Conservation (phyloP, 208 protist genomes). For the Trypanosoma mega region DNA sequence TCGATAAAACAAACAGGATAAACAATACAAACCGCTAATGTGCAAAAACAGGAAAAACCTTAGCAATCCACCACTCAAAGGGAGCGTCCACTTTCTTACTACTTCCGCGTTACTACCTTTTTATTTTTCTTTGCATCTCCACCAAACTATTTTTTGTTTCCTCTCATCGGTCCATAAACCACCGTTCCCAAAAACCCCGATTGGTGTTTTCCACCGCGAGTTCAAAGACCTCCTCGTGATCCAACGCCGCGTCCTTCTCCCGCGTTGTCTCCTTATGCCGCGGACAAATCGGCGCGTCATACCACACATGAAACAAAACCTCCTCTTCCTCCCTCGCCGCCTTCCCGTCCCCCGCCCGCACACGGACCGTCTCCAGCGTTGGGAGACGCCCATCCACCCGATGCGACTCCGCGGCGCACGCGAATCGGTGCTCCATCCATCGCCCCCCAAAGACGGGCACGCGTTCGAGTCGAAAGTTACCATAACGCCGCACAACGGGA, state of each 20-base stretch:
- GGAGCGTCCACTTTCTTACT: neutral
- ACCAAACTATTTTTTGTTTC: neutral
- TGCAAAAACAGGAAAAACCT: no score
- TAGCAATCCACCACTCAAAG: no score
- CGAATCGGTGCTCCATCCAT: conserved; percentile 64
- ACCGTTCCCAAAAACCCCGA: conserved; percentile 59
- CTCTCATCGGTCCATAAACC: conserved; percentile 67
- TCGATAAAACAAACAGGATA: no score
- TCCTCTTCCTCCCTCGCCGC: conserved; percentile 7
- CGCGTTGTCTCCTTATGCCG: conserved; percentile 59
- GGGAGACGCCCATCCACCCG: conserved; percentile 56
- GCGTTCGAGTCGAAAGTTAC: conserved; percentile 55
- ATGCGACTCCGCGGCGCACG: conserved; percentile 64
- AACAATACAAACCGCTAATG: no score
- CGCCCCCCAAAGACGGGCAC: conserved; percentile 49
- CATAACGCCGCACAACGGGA: conserved; percentile 45
- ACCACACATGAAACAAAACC: conserved; percentile 45
- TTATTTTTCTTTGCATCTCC: conserved; percentile 4
- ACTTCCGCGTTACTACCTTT: neutral
- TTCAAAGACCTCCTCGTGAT: conserved; percentile 76
- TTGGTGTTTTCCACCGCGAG: conserved; percentile 61
- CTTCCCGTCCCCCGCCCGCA: conserved; percentile 23
- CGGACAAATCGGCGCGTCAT: conserved; percentile 67
- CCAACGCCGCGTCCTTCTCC: conserved; percentile 56
- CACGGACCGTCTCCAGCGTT: conserved; percentile 44